Conservation (phyloP, 345 rosid genomes). For the Psidium friedrichsthalianum region DNA sequence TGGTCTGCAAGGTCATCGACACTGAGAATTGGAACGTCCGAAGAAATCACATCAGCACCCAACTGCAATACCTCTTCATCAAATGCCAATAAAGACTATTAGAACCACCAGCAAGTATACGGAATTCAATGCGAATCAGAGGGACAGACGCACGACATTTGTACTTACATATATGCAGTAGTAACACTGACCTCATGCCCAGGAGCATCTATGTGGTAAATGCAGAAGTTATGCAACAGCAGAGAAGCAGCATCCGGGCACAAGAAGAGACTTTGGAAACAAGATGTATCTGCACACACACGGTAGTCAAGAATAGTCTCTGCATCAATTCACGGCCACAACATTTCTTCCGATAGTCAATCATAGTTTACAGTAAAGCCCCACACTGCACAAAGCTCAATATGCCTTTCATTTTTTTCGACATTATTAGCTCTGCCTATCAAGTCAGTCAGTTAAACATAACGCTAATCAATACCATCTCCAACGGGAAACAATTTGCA, state of each 20-base stretch:
- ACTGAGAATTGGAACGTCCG: slow-evolving; percentile 35
- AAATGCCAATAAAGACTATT: background rate
- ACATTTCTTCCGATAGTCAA: background rate
- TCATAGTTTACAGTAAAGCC: background rate
- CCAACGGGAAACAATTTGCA: background rate
- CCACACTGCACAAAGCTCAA: background rate
- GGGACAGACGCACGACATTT: background rate
- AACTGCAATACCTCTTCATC: slow-evolving; percentile 49
- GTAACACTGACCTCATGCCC: slow-evolving; percentile 50
- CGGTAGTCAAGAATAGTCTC: background rate
- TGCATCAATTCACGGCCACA: background rate
- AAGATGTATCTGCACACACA: slow-evolving; percentile 27
- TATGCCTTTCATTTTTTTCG: background rate
- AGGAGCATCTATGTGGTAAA: slow-evolving; percentile 59
- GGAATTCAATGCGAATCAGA: background rate
- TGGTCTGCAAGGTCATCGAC: slow-evolving; percentile 56
- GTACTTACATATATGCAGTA: background rate
- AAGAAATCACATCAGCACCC: slow-evolving; percentile 46
- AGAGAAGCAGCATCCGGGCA: slow-evolving; percentile 48
- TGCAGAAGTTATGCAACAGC: slow-evolving; percentile 51
- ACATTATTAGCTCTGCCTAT: background rate
- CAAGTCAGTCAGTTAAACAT: background rate
- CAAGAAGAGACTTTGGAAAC: slow-evolving; percentile 48
- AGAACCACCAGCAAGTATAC: background rate
- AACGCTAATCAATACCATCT: background rate